These are phyloP conservation scores for Pouteria glomerata DNA, from an alignment of 148 eudicot genomes.

Conservation along the genomic window DNA sequence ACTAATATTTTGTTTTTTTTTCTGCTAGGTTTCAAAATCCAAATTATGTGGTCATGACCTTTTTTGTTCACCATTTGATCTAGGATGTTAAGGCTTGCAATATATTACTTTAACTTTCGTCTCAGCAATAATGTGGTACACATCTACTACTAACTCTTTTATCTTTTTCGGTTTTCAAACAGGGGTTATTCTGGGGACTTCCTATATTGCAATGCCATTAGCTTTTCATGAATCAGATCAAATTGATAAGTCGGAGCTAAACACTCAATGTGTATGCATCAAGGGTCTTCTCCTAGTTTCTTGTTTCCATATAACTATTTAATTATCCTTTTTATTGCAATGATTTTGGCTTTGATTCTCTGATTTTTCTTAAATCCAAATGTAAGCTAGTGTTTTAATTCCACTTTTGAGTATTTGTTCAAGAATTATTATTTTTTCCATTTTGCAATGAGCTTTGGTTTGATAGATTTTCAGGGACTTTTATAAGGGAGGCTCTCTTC, in stretches of 20 bases:
- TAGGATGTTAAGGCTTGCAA: too few relatives aligned
- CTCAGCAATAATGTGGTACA: too few relatives aligned
- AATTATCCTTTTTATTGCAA: not conserved
- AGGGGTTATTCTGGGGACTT: conserved; percentile 61
- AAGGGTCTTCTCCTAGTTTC: conserved; percentile 16
- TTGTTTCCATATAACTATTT: conserved; percentile 1
- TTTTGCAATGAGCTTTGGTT: conserved; percentile 19
- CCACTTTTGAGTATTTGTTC: not conserved
- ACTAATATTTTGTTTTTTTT: too few relatives aligned
- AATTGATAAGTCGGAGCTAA: conserved; percentile 42
- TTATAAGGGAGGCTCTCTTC: conserved; percentile 52
- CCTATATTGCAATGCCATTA: conserved; percentile 61
- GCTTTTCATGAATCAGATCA: conserved; percentile 50
- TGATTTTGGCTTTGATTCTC: not conserved
- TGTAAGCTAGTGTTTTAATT: conserved; percentile 6
- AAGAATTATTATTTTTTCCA: not conserved
- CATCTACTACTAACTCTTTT: too few relatives aligned
- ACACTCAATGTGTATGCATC: conserved; percentile 48
- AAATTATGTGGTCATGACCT: too few relatives aligned
- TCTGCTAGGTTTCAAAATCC: too few relatives aligned
- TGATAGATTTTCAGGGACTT: conserved; percentile 66
- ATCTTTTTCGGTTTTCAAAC: conserved; percentile 13
- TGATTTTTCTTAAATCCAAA: not conserved
- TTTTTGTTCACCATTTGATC: too few relatives aligned
- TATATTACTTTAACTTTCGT: too few relatives aligned